Evolutionary conservation across 768 basidiomycete species (phyloP).

Genomic region (Gymnopilus junonius): DNA sequence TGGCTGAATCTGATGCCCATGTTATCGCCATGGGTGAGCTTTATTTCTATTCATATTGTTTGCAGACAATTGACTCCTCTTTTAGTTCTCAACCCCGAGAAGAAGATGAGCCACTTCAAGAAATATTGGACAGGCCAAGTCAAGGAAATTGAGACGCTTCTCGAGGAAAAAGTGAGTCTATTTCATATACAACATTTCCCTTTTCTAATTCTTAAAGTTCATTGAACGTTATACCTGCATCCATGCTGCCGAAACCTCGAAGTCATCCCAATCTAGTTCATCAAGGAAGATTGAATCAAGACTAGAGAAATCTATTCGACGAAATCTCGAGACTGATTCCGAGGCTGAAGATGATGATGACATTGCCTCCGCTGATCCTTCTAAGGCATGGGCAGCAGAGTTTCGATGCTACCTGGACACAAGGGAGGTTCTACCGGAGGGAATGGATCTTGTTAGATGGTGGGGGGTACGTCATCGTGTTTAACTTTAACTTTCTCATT

Average conservation of each 20-base stretch:
- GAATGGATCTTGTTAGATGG: constrained; percentile 30
- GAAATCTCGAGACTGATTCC: background rate
- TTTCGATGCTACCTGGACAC: background rate
- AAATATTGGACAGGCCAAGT: too few species aligned
- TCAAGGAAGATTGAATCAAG: too few species aligned
- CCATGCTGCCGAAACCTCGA: too few species aligned
- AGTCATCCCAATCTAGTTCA: background rate
- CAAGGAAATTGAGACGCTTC: too few species aligned
- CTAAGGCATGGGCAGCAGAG: background rate
- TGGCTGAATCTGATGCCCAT: constrained; percentile 29
- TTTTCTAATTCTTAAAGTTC: constrained; percentile 1
- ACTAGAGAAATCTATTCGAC: background rate
- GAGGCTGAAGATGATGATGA: background rate
- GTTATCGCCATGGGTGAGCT: too few species aligned
- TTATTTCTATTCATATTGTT: background rate
- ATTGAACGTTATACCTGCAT: constrained; percentile 1
- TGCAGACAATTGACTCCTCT: too few species aligned
- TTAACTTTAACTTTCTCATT: background rate
- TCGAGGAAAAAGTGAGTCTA: too few species aligned
- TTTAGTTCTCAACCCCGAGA: too few species aligned
- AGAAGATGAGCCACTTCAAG: too few species aligned
- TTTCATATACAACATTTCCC: too few species aligned
- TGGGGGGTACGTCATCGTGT: too few species aligned
- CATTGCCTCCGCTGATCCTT: background rate
- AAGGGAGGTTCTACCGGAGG: constrained; percentile 1